Percentiles rank a stretch among this genome's conserved stretches.
Conservation (phyloP, 73 alveolate species). For the Paramecium biaurelia region DNA sequence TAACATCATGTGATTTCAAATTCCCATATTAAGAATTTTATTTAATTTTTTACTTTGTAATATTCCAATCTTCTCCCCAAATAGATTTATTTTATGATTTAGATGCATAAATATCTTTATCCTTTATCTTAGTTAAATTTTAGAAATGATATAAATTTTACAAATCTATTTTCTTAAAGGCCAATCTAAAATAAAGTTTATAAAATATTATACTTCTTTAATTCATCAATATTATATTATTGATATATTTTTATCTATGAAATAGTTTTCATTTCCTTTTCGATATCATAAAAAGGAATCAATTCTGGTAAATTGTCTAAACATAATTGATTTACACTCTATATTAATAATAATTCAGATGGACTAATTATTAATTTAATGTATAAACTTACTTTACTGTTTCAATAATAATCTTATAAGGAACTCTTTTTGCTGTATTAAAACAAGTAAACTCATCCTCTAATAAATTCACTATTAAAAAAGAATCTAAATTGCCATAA, state of each 20-base stretch:
- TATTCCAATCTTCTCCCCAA: slow-evolving; percentile 90
- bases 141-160: not conserved
- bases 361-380: not conserved
- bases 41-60: slow-evolving; percentile 65
- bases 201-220: not conserved
- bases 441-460: slow-evolving; percentile 80
- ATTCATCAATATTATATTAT: not conserved
- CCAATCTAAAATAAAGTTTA: not conserved
- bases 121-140: not conserved
- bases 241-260: not conserved
- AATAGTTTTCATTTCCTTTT: not conserved
- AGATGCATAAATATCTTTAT: slow-evolving; percentile 9
- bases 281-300: not conserved
- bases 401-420: slow-evolving; percentile 73
- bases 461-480: slow-evolving; percentile 68
- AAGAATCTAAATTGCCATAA: not conserved
- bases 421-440: slow-evolving; percentile 90
- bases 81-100: slow-evolving; percentile 63
- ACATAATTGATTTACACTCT: not conserved
- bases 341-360: not conserved
- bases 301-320: not conserved
- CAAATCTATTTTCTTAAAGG: not conserved
- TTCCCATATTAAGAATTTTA: slow-evolving; percentile 70
- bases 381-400: slow-evolving; percentile 47
- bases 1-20: slow-evolving; percentile 76